Conservation (phyloP, 257 asterid species). For the Rauvolfia tetraphylla region DNA sequence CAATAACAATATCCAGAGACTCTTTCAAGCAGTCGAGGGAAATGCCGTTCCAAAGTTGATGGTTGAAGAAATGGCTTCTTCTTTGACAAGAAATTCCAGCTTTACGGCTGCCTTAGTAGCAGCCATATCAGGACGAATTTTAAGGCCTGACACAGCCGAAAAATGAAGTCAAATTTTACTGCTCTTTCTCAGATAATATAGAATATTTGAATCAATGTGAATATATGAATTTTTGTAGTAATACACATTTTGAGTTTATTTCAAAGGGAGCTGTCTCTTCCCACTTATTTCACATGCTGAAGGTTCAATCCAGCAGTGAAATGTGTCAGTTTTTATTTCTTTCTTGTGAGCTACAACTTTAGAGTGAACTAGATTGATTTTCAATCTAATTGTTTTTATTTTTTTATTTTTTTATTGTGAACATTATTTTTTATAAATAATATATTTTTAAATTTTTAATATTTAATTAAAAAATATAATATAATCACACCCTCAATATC, state of each 20-base stretch:
- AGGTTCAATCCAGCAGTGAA: no score
- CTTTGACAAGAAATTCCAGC: conserved; percentile 52
- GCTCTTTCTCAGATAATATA: not conserved
- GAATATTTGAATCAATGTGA: not conserved
- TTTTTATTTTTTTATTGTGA: no score
- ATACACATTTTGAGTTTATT: not conserved
- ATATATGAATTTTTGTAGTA: conserved; percentile 1
- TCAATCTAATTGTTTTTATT: no score
- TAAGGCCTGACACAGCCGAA: conserved; percentile 6
- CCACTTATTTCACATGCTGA: not conserved
- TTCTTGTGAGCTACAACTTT: no score
- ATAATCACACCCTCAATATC: no score
- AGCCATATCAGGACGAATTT: conserved; percentile 58
- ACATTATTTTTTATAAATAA: no score
- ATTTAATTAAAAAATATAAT: no score
- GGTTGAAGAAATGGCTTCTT: conserved; percentile 63
- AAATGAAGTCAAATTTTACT: conserved; percentile 2
- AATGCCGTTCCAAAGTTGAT: conserved; percentile 33
- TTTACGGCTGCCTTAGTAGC: conserved; percentile 70
- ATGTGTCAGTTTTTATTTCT: no score
- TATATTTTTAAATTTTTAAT: no score
- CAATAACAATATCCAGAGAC: conserved; percentile 20
- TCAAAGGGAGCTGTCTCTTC: not conserved
- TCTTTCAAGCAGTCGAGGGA: conserved; percentile 23
- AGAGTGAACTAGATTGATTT: no score